Evolutionary conservation across 306 rosid genomes (phyloP).

Genomic region (Trifolium subterraneum): DNA sequence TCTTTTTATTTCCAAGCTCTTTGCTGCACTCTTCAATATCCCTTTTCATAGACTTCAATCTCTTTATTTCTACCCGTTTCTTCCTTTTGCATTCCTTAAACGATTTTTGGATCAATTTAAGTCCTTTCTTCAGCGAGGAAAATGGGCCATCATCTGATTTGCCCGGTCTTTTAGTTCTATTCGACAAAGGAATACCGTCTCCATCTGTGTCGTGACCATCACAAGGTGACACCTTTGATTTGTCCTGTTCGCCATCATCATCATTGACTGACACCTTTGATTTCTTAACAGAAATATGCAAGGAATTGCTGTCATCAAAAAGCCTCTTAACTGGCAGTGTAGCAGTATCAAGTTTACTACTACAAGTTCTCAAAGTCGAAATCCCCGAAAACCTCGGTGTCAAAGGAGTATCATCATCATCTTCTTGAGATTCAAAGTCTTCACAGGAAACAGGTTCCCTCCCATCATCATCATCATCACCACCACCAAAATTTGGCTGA

Average conservation of each 20-base stretch:
- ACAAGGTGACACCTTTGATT: constrained; percentile 10
- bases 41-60: constrained; percentile 33
- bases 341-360: neutral
- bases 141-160: constrained; percentile 1
- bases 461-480: constrained; percentile 15
- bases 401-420: constrained; percentile 17
- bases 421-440: neutral
- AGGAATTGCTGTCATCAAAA: neutral
- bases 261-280: neutral
- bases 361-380: constrained; percentile 3
- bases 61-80: constrained; percentile 30
- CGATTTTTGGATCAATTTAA: constrained; percentile 17
- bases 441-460: neutral
- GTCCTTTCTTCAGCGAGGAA: constrained; percentile 30
- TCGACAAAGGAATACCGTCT: constrained; percentile 1
- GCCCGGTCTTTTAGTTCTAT: neutral
- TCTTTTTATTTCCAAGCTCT: constrained; percentile 47
- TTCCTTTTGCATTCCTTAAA: constrained; percentile 23
- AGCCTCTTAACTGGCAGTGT: constrained; percentile 28
- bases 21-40: constrained; percentile 41
- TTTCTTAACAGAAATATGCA: constrained; percentile 6
- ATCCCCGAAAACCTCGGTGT: neutral
- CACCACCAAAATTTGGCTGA: constrained; percentile 4
- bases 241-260: neutral
- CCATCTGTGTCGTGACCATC: constrained; percentile 13